These are phyloP conservation scores for Umbilicaria muhlenbergii DNA, from an alignment of 495 filamentous ascomycete species.

Conservation along the genomic window DNA sequence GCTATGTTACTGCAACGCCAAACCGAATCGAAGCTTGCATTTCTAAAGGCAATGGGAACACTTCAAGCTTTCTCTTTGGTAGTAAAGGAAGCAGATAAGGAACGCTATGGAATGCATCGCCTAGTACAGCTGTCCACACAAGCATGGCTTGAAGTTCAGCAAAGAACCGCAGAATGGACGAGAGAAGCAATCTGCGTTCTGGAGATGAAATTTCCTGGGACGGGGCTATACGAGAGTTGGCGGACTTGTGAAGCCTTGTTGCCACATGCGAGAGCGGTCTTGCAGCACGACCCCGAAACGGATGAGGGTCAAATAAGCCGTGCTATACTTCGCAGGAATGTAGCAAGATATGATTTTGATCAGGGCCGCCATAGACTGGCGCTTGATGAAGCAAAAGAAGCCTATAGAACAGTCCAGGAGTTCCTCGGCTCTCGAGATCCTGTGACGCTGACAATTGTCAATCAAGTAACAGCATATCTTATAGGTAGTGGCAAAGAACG, in stretches of 20 bases:
- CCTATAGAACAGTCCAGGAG: too few species aligned
- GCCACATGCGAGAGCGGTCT: background rate
- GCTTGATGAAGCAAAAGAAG: too few species aligned
- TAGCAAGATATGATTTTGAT: background rate
- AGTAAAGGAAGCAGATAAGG: slow-evolving; percentile 4
- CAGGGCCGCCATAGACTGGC: background rate
- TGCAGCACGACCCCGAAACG: background rate
- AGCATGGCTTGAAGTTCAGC: background rate
- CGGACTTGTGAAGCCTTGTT: background rate
- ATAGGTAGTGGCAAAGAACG: too few species aligned
- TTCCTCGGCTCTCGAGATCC: too few species aligned
- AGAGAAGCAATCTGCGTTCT: slow-evolving; percentile 1
- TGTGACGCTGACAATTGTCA: too few species aligned
- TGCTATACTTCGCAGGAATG: background rate
- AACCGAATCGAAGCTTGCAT: slow-evolving; percentile 1
- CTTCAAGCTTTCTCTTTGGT: slow-evolving; percentile 19
- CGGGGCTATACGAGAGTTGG: background rate
- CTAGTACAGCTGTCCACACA: slow-evolving; percentile 16
- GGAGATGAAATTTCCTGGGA: too few species aligned
- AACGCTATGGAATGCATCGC: slow-evolving; percentile 12
- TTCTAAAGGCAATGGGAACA: slow-evolving; percentile 17
- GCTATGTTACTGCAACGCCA: slow-evolving; percentile 14
- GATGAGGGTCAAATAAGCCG: background rate
- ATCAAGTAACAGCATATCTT: too few species aligned
- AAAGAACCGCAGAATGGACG: background rate